A percentile compares a stretch with the other conserved stretches of the same genome.
Conservation (phyloP, 2,329 filamentous ascomycete species). For the Beauveria scarabaeidicola region DNA sequence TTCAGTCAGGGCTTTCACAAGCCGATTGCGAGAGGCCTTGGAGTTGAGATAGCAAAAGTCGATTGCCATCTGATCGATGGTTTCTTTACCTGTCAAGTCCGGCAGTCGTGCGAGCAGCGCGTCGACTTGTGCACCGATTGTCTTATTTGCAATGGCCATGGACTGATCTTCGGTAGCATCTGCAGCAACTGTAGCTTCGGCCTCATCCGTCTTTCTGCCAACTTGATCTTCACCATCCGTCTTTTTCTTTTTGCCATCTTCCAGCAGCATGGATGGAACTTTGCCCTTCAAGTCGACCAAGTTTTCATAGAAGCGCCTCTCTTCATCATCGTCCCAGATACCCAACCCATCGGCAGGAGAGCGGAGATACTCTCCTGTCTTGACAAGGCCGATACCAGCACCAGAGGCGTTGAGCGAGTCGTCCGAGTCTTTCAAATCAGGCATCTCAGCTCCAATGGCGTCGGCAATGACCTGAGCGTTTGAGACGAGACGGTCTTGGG, state of each 20-base stretch:
- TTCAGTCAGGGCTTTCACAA: slow-evolving; percentile 88
- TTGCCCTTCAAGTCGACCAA: slow-evolving; percentile 91
- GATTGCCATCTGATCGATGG: slow-evolving; percentile 83
- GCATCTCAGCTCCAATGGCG: slow-evolving; percentile 83
- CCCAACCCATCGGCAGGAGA: slow-evolving; percentile 85
- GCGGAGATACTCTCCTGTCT: slow-evolving; percentile 85
- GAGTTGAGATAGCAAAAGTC: slow-evolving; percentile 99
- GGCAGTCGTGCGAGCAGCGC: slow-evolving; percentile 80
- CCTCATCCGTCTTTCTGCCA: slow-evolving; percentile 60
- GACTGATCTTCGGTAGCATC: slow-evolving; percentile 70
- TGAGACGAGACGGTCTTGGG: slow-evolving; percentile 79
- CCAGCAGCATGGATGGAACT: slow-evolving; percentile 84
- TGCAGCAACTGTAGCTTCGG: slow-evolving; percentile 38
- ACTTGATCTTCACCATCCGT: slow-evolving; percentile 70
- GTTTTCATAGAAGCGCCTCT: slow-evolving; percentile 96
- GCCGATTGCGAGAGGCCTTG: slow-evolving; percentile 89
- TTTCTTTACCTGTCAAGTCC: slow-evolving; percentile 83
- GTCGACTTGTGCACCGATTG: slow-evolving; percentile 93
- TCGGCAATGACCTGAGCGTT: slow-evolving; percentile 91
- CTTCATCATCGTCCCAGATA: slow-evolving; percentile 98
- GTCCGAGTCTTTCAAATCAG: slow-evolving; percentile 78
- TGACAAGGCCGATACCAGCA: slow-evolving; percentile 83
- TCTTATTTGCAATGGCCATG: slow-evolving; percentile 94
- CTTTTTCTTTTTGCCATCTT: slow-evolving; percentile 94
- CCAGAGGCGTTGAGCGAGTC: slow-evolving; percentile 56